Conservation (phyloP, 2,329 filamentous ascomycete species). For the Nemania diffusa region DNA sequence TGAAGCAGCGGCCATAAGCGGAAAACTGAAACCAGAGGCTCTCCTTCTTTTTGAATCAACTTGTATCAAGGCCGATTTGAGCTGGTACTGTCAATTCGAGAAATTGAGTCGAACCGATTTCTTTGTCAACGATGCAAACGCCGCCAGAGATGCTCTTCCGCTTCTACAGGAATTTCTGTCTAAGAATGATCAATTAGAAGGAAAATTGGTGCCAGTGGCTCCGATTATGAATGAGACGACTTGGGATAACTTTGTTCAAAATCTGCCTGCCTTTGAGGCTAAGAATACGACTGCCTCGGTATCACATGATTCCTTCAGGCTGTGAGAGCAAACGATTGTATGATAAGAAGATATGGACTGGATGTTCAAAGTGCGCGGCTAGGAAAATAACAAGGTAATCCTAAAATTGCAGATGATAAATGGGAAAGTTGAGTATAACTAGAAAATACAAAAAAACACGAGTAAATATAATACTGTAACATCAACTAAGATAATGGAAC, state of each 20-base stretch:
- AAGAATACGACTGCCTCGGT: neutral
- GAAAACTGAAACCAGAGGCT: constrained; percentile 22
- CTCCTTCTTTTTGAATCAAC: constrained; percentile 32
- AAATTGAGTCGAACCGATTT: constrained; percentile 27
- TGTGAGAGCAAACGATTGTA: neutral
- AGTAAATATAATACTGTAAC: too few species aligned
- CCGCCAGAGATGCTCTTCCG: constrained; percentile 21
- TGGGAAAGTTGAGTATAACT: too few species aligned
- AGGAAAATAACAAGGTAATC: too few species aligned
- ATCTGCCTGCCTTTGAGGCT: constrained; percentile 26
- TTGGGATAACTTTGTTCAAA: constrained; percentile 29
- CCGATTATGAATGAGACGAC: constrained; percentile 31
- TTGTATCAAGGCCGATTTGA: constrained; percentile 31
- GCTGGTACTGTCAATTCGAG: constrained; percentile 35
- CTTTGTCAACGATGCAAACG: constrained; percentile 8
- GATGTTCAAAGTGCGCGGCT: too few species aligned
- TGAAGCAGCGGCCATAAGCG: constrained; percentile 38
- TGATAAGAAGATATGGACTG: neutral
- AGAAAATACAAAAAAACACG: too few species aligned
- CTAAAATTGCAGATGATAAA: too few species aligned
- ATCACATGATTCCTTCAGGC: neutral
- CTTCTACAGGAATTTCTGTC: constrained; percentile 24
- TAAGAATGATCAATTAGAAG: neutral
- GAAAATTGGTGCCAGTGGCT: constrained; percentile 5
- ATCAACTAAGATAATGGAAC: too few species aligned